Evolutionary conservation across 1,139 yeast genomes (phyloP).

Genomic region (Protomyces gravidus): DNA sequence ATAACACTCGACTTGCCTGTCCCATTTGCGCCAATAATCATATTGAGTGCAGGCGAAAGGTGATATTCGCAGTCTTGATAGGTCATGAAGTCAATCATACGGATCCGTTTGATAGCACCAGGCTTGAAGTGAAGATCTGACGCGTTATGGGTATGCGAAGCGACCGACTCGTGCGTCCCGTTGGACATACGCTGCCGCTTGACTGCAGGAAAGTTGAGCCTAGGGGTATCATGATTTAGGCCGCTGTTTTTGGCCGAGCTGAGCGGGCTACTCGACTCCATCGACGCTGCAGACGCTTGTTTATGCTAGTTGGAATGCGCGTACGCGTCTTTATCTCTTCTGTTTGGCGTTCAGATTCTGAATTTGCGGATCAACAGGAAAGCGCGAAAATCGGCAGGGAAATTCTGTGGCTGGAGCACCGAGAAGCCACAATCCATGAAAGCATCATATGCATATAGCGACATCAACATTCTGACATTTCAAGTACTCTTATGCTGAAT

Average conservation of each 20-base stretch:
- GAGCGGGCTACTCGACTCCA: background rate
- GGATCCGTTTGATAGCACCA: conserved; percentile 68
- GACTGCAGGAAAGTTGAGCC: background rate
- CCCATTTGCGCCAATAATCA: conserved; percentile 97
- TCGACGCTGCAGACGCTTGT: no score
- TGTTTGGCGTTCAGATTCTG: no score
- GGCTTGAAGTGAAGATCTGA: conserved; percentile 38
- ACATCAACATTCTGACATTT: no score
- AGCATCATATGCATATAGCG: no score
- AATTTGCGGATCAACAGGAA: no score
- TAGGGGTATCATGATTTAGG: background rate
- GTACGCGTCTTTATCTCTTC: no score
- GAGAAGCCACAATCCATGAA: no score
- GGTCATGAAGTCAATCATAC: conserved; percentile 73
- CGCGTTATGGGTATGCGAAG: background rate
- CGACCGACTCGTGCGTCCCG: background rate
- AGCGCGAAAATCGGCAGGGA: no score
- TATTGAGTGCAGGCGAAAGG: conserved; percentile 77
- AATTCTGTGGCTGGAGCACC: no score
- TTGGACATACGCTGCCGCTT: background rate
- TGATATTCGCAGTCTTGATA: conserved; percentile 71
- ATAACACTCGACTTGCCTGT: conserved; percentile 93
- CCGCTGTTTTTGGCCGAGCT: background rate
- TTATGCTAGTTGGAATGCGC: no score
- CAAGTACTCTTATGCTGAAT: no score